Evolutionary conservation across 805 yeast genomes (phyloP).

Genomic region (Candida stauntonica): DNA sequence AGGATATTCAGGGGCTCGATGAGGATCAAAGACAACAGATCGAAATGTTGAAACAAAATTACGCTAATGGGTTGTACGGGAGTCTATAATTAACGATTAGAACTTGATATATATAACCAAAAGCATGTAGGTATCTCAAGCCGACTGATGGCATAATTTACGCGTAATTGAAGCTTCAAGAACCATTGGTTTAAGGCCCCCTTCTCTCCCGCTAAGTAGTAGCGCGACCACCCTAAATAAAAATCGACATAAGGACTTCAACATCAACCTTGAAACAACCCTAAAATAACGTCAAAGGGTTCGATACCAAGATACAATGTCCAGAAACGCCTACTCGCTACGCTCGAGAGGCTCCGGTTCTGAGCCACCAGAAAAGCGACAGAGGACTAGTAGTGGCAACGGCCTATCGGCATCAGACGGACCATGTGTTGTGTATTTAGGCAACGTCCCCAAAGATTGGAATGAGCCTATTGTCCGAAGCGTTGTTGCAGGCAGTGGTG

Average conservation of each 20-base stretch:
- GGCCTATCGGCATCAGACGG: conserved; percentile 4
- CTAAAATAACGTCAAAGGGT: too few relatives aligned
- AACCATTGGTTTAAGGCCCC: too few relatives aligned
- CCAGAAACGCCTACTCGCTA: conserved; percentile 16
- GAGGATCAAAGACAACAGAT: conserved; percentile 40
- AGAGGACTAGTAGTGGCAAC: conserved; percentile 1
- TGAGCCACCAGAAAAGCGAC: conserved; percentile 17
- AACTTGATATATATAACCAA: too few relatives aligned
- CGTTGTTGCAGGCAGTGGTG: conserved; percentile 70
- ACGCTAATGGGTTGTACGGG: conserved; percentile 28
- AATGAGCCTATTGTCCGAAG: conserved; percentile 55
- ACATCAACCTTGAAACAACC: too few relatives aligned
- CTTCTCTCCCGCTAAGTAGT: too few relatives aligned
- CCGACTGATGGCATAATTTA: too few relatives aligned
- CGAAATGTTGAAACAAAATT: conserved; percentile 26
- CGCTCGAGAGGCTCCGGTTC: conserved; percentile 15
- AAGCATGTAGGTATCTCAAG: too few relatives aligned
- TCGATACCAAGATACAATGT: too few relatives aligned
- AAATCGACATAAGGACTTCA: too few relatives aligned
- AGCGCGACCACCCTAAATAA: too few relatives aligned
- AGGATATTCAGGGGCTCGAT: conserved; percentile 45
- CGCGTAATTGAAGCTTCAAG: too few relatives aligned
- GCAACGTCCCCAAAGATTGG: conserved; percentile 71
- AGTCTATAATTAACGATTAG: background rate
- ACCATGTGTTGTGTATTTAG: conserved; percentile 47